Evolutionary conservation across 2,329 filamentous ascomycete species (phyloP).

Genomic region (Amphichorda felina): DNA sequence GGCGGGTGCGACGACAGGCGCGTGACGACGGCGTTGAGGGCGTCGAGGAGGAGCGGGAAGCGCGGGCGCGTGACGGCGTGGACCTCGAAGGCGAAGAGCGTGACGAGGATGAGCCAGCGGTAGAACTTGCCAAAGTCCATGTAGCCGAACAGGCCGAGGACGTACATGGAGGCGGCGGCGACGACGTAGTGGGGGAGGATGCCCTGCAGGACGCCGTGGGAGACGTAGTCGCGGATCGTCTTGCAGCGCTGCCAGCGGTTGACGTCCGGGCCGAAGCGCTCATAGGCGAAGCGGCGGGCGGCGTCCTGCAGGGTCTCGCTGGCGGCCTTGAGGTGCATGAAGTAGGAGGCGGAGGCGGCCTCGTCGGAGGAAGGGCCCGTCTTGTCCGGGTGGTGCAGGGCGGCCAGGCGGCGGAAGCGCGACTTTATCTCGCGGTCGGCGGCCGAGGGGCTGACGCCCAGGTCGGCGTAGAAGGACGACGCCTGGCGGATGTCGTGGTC

Average conservation of each 20-base stretch:
- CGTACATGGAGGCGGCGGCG: slow-evolving; percentile 45
- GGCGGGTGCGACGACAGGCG: slow-evolving; percentile 35
- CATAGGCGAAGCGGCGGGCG: slow-evolving; percentile 73
- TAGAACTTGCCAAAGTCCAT: slow-evolving; percentile 56
- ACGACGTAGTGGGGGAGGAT: slow-evolving; percentile 49
- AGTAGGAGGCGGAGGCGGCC: slow-evolving; percentile 33
- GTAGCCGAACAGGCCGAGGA: slow-evolving; percentile 53
- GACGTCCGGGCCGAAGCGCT: slow-evolving; percentile 71
- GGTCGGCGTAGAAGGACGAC: slow-evolving; percentile 68
- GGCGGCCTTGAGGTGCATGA: slow-evolving; percentile 73
- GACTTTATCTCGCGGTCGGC: slow-evolving; percentile 71
- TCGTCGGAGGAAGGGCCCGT: slow-evolving; percentile 22
- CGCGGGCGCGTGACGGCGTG: slow-evolving; percentile 41
- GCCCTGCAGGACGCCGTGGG: slow-evolving; percentile 46
- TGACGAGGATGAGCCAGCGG: slow-evolving; percentile 46
- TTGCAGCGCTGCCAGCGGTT: slow-evolving; percentile 52
- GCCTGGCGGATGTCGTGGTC: slow-evolving; percentile 64
- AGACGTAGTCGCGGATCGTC: slow-evolving; percentile 62
- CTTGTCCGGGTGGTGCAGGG: slow-evolving; percentile 79
- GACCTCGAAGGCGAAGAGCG: slow-evolving; percentile 44
- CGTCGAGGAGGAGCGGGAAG: slow-evolving; percentile 31
- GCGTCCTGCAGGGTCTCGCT: slow-evolving; percentile 74
- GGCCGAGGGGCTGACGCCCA: slow-evolving; percentile 58
- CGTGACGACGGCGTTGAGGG: slow-evolving; percentile 32
- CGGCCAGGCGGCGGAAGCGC: slow-evolving; percentile 67